Evolutionary conservation across 2,329 filamentous ascomycete species (phyloP).

Genomic region (Colletotrichum tropicicola): DNA sequence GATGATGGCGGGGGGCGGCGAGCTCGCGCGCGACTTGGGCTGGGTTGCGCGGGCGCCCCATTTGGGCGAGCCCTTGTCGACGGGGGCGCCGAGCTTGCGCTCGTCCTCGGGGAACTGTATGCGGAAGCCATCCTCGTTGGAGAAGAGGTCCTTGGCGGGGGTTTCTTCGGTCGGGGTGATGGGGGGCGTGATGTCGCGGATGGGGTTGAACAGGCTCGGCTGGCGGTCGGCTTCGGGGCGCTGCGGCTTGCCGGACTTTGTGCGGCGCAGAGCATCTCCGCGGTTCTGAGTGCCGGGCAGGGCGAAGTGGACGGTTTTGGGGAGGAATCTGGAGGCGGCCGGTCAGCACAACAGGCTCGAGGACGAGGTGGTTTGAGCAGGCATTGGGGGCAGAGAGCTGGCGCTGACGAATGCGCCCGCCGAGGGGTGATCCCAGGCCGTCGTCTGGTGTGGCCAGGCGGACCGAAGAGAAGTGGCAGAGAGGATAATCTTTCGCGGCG

Average conservation of each 20-base stretch:
- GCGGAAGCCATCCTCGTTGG: constrained; percentile 66
- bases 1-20: constrained; percentile 79
- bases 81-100: constrained; percentile 68
- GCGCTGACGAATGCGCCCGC: background rate
- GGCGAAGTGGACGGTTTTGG: constrained; percentile 91
- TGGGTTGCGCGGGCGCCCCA: constrained; percentile 84
- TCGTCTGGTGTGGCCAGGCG: background rate
- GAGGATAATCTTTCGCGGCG: background rate
- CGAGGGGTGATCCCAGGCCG: background rate
- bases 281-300: constrained; percentile 63
- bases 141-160: constrained; percentile 57
- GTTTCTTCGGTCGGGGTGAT: constrained; percentile 62
- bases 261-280: constrained; percentile 38
- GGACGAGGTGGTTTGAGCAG: background rate
- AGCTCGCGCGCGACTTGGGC: constrained; percentile 77
- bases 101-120: constrained; percentile 60
- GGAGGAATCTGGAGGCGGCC: constrained; percentile 74
- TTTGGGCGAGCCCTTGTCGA: constrained; percentile 77
- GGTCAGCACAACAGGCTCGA: background rate
- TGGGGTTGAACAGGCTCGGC: constrained; percentile 62
- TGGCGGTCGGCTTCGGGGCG: constrained; percentile 43
- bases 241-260: constrained; percentile 30
- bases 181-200: constrained; percentile 61
- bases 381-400: too few relatives aligned
- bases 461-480: constrained; percentile 7